These are phyloP conservation scores for Gracilaria vermiculophylla DNA, from an alignment of 23 red algal genomes.

Conservation along the genomic window DNA sequence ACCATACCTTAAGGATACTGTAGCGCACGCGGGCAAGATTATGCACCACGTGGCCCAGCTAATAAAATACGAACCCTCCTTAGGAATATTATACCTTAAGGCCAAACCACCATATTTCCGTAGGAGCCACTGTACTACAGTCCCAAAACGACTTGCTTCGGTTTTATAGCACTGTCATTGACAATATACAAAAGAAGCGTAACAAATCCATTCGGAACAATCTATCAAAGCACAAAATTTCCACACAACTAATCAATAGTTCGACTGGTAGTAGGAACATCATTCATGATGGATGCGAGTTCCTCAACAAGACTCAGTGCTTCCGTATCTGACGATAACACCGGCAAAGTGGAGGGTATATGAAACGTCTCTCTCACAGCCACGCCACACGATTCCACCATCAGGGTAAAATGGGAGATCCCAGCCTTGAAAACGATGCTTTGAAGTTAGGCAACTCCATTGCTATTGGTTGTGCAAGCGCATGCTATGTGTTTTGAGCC, in stretches of 20 bases:
- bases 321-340: background rate
- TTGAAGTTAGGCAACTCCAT: too few species aligned
- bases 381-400: background rate
- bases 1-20: too few species aligned
- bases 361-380: slow-evolving; percentile 13
- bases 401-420: too few species aligned
- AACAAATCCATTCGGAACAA: slow-evolving; percentile 28
- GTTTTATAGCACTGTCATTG: background rate
- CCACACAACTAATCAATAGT: background rate
- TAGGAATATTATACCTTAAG: too few species aligned
- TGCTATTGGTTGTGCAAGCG: too few species aligned
- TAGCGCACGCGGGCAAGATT: too few species aligned
- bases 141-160: background rate
- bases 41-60: too few species aligned
- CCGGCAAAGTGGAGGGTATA: slow-evolving; percentile 15
- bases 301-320: slow-evolving; percentile 8
- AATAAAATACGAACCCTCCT: too few species aligned
- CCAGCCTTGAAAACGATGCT: too few species aligned
- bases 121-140: too few species aligned
- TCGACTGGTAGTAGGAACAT: background rate
- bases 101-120: too few species aligned
- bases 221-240: slow-evolving; percentile 25
- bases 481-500: too few species aligned
- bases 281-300: background rate
- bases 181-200: slow-evolving; percentile 4